Evolutionary conservation across 1,139 yeast species (phyloP), one percentile per base, ranked within the genome.

Genomic region (Oligophagozyma castellii): DNA sequence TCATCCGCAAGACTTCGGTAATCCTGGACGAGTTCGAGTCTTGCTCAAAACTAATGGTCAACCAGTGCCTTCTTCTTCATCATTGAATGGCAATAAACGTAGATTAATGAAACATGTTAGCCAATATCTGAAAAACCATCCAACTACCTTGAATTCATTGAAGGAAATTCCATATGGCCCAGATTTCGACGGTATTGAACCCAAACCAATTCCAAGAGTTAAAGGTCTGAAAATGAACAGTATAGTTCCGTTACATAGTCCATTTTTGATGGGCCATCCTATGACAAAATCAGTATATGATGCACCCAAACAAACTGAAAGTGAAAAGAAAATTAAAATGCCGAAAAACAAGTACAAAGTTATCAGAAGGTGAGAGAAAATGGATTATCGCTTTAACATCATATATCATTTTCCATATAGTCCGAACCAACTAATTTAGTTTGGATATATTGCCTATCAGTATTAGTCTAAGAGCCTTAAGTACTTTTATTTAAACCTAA

Each of bases 1-100:
- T 3, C 98, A 89, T 55, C 98, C 98, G 7, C 94, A 84, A 52
- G 98, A 89, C 57, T 89, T 79, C 67, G 94, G 96, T 37, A 89
- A 89, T 50, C 93, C 95, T 2, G 98, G 98, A 10, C 67, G 96
- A 44, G 89, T 89, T 22, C 68, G 94, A 42, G 79, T 84, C 13
- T 58, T 72, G 28, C 43, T 79, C 23, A 74, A 71, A 44, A 65
- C 65, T 35, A 53, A 62, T 19, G 69, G 72, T 12, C 57, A 56
- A 27, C 22, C 52, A 24, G 51, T 43, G 4, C 34, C 40, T 2
- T 34, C 40, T 4, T 51, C 58, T 16, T 46, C 55, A 3, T 51
- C 46, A 7, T 62, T 61, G 33, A 40, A 53, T 19, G 55, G 63
- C 27, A 73, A 69, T 42, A 86, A 86, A 52, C 70, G 93, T 42